Percentiles rank a stretch among this genome's conserved stretches.
Evolutionary conservation across 331 rosid species (phyloP).

Genomic region (Pyracantha coccinea): DNA sequence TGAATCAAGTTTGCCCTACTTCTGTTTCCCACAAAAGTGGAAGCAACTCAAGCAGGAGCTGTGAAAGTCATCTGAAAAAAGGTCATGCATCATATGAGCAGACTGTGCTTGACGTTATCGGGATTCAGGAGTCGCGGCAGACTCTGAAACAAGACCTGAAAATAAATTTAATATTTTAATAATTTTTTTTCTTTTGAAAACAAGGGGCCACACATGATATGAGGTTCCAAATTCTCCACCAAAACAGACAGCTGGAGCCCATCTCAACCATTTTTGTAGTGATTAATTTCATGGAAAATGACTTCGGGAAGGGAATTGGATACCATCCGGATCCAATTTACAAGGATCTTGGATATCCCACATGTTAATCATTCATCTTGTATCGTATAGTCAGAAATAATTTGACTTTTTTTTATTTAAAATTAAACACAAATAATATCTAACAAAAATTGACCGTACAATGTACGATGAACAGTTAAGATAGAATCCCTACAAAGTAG

Average conservation of each 20-base stretch:
- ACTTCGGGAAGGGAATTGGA: not conserved
- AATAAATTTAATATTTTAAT: no score
- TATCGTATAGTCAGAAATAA: no score
- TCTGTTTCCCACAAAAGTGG: not conserved
- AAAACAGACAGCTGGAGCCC: constrained; percentile 10
- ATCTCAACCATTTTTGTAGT: constrained; percentile 1
- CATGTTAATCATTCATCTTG: no score
- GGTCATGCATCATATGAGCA: not conserved
- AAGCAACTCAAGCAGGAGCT: not conserved
- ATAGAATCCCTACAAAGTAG: rapidly evolving
- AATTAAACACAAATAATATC: no score
- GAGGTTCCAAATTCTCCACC: constrained; percentile 1
- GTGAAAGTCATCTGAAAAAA: not conserved
- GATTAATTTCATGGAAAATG: constrained; percentile 2
- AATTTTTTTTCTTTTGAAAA: not conserved
- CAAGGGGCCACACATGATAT: not conserved
- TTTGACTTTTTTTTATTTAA: no score
- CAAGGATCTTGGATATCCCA: no score
- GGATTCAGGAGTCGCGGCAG: not conserved
- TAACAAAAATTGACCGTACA: no score
- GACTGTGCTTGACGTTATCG: not conserved
- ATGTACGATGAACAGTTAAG: rapidly evolving
- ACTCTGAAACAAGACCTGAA: not conserved
- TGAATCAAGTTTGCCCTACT: no score
- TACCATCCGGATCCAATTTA: no score